Base-by-base conservation (phyloP, 2,329 filamentous ascomycete species). In the Alternaria arborescens region DNA sequence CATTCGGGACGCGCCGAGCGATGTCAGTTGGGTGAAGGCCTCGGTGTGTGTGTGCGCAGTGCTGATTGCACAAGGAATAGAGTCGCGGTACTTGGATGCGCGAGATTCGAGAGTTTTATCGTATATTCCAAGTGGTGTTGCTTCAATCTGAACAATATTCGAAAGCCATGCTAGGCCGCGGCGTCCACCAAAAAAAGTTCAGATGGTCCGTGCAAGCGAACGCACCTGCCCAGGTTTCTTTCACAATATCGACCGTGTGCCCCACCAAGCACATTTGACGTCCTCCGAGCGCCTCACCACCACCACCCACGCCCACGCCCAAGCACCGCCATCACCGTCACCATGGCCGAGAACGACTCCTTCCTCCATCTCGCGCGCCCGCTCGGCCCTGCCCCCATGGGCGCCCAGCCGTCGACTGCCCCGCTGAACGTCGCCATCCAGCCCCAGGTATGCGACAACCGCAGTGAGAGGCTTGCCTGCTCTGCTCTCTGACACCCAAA, bases 311-410 rank as follows among this genome's bases (percentile, higher is more conserved):
- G 18, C 44, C 57, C 56, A 40, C 32, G 32, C 34, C 34, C 3
- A 2, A 30, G n/a, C 40, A 3, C 38, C 43, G 28, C 41, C 86
- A 93, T 77, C 81, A 97, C 42, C 55, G 41, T 55, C 87, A 93
- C 76, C 82, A 97, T 97, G 93, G 90, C 92, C 80, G 83, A 89
- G 79, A 86, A 88, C 75, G 91, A 94, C 80, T 91, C 91, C 68
- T 98, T 97, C 85, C 89, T 98, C 76, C 95, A 99, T 82, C 90
- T 99, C 71, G 90, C 94, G 77, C 89, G 95, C 81, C 95, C 95
- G 75, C 86, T 98, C 68, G 93, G 93, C 80, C 93, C 93, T 71
- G 89, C 90, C 66, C 85, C 88, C 61, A 85, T 93, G 73, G 91
- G 91, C 78, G 88, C 91, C 77, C 91, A 93, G 82, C 89, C 90